These are phyloP conservation scores for Aspergillus ustus DNA, from an alignment of 2,329 filamentous ascomycete species.

Conservation along the genomic window DNA sequence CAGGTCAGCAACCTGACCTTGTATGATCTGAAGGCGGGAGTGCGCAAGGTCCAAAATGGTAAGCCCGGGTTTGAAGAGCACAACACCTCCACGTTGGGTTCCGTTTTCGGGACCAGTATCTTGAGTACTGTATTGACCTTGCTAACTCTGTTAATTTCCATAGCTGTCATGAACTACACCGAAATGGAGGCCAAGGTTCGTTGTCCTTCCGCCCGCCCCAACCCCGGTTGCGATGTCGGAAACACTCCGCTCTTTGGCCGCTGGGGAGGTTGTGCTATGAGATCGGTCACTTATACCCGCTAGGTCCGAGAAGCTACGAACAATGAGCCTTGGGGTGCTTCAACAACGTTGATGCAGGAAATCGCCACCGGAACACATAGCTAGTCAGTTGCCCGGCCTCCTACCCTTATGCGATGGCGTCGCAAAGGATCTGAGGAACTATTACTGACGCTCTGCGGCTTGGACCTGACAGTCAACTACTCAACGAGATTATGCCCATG, in stretches of 20 bases:
- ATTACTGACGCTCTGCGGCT: conserved; percentile 22
- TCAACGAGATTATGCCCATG: conserved; percentile 99
- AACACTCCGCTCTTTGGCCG: conserved; percentile 11
- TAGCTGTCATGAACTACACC: conserved; percentile 97
- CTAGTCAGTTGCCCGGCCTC: conserved; percentile 69
- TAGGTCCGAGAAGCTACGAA: conserved; percentile 97
- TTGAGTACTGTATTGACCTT: not conserved
- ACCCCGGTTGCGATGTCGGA: conserved; percentile 14
- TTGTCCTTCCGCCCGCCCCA: conserved; percentile 26
- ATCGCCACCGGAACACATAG: conserved; percentile 98
- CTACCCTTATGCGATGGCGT: conserved; percentile 3
- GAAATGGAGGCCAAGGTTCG: conserved; percentile 78
- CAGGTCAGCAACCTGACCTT: conserved; percentile 89
- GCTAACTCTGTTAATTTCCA: conserved; percentile 19
- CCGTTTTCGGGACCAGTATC: not conserved
- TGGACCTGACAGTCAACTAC: conserved; percentile 71
- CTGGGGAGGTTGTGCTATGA: conserved; percentile 7
- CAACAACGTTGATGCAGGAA: conserved; percentile 88
- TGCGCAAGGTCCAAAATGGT: conserved; percentile 98
- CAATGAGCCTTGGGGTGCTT: conserved; percentile 95
- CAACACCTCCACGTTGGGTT: not conserved
- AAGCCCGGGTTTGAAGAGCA: conserved; percentile 34
- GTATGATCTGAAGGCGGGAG: conserved; percentile 93
- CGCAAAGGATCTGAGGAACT: conserved; percentile 8
- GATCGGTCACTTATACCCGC: conserved; percentile 26